phyloP scores from a whole-genome alignment of 2,329 filamentous ascomycete genomes.

The Calonectria pseudoturangicola region DNA sequence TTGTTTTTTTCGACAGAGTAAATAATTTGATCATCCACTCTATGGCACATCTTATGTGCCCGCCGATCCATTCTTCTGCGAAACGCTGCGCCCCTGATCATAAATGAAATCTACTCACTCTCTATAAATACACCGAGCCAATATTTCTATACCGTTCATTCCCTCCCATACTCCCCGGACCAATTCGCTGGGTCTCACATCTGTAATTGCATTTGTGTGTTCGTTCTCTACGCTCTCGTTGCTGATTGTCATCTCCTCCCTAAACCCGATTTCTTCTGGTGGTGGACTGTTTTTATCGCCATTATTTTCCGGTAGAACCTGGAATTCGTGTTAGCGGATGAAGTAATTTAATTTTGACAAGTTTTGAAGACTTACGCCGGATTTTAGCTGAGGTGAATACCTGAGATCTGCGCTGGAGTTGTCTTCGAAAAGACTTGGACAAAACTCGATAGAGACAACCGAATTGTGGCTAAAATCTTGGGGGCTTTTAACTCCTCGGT shows the following conservation, averaged over 20 bases:
- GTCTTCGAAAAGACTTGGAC: background rate
- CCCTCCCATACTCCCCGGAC: background rate
- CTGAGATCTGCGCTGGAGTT: background rate
- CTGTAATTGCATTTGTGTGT: background rate
- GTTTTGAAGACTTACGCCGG: background rate
- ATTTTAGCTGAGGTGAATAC: background rate
- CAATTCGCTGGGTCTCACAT: slow-evolving; percentile 13
- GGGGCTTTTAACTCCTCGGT: background rate
- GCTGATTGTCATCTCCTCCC: background rate
- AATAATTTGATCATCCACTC: too few relatives aligned
- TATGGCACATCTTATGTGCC: too few relatives aligned
- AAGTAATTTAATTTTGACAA: background rate
- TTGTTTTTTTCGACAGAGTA: too few relatives aligned
- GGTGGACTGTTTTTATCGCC: background rate
- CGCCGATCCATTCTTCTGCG: background rate
- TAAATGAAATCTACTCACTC: background rate
- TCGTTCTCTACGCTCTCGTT: too few relatives aligned
- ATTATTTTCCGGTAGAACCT: background rate
- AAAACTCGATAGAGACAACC: background rate
- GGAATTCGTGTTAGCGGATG: background rate
- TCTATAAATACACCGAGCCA: background rate
- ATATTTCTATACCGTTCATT: slow-evolving; percentile 6
- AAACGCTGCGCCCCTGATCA: background rate
- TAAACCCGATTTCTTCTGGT: background rate
- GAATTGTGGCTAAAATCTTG: background rate